Percentiles rank a stretch among this genome's conserved stretches.
Evolutionary conservation across 768 basidiomycete genomes (phyloP).

Genomic region (Pulveroboletus ravenelii): DNA sequence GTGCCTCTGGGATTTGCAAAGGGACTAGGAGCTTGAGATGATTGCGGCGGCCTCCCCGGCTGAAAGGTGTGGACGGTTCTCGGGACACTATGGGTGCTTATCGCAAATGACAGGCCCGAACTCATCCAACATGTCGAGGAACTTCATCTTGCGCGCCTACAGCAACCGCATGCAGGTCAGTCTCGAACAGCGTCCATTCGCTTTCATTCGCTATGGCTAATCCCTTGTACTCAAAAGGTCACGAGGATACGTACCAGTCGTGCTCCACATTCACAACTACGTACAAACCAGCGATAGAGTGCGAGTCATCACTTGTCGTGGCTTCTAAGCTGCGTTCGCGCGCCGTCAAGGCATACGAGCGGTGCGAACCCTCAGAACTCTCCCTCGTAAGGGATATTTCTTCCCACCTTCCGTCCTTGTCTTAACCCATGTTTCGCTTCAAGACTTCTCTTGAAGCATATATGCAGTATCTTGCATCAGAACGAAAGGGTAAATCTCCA

Average conservation of each 20-base stretch:
- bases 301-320: slow-evolving; percentile 68
- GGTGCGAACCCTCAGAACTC: slow-evolving; percentile 59
- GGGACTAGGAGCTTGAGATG: slow-evolving; percentile 69
- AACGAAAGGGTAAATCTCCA: slow-evolving; percentile 56
- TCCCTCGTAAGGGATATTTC: slow-evolving; percentile 45
- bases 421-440: slow-evolving; percentile 13
- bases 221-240: slow-evolving; percentile 41
- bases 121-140: slow-evolving; percentile 49
- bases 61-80: slow-evolving; percentile 40
- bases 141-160: slow-evolving; percentile 61
- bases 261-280: slow-evolving; percentile 90
- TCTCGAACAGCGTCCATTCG: background rate
- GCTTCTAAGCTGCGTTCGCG: slow-evolving; percentile 70
- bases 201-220: slow-evolving; percentile 1
- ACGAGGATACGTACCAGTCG: slow-evolving; percentile 75
- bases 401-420: background rate
- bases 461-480: slow-evolving; percentile 57
- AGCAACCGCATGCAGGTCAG: slow-evolving; percentile 73
- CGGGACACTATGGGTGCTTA: background rate
- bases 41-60: slow-evolving; percentile 44
- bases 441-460: slow-evolving; percentile 53
- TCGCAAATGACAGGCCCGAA: slow-evolving; percentile 30
- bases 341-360: slow-evolving; percentile 55
- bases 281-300: slow-evolving; percentile 66
- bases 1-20: slow-evolving; percentile 63